Evolutionary conservation across 345 rosid genomes (phyloP).

Genomic region (Stellera chamaejasme): DNA sequence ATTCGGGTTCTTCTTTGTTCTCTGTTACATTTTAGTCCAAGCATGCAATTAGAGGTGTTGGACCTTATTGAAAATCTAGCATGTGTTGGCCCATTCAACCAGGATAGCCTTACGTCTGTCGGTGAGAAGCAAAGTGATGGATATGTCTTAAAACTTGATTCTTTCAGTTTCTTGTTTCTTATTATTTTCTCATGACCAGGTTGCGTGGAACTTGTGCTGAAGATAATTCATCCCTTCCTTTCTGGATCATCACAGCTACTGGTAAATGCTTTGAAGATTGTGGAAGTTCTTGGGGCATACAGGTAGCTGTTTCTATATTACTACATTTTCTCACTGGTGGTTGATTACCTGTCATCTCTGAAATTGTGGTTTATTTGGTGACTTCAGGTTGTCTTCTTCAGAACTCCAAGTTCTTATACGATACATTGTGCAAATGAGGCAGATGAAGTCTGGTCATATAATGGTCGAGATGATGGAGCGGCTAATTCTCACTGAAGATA

Average conservation of each 20-base stretch:
- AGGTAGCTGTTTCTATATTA: constrained; percentile 36
- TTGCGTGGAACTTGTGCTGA: constrained; percentile 91
- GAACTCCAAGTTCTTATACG: constrained; percentile 83
- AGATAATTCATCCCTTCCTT: constrained; percentile 83
- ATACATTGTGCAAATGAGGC: constrained; percentile 80
- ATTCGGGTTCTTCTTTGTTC: constrained; percentile 77
- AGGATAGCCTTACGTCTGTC: constrained; percentile 87
- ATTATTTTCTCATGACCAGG: constrained; percentile 36
- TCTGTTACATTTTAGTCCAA: constrained; percentile 87
- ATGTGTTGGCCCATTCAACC: constrained; percentile 81
- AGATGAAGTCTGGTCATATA: constrained; percentile 61
- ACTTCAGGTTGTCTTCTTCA: constrained; percentile 79
- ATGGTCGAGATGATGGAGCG: constrained; percentile 95
- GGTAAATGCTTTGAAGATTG: constrained; percentile 82
- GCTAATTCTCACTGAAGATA: constrained; percentile 82
- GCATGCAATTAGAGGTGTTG: constrained; percentile 84
- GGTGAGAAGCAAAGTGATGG: constrained; percentile 42
- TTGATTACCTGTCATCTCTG: constrained; percentile 12
- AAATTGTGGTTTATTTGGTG: constrained; percentile 20
- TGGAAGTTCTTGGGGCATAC: constrained; percentile 94
- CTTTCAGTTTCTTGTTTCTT: constrained; percentile 18
- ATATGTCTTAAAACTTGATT: constrained; percentile 4
- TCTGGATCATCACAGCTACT: constrained; percentile 78
- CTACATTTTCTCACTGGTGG: constrained; percentile 13
- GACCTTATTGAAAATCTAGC: constrained; percentile 77